A percentile compares a stretch with the other conserved stretches of the same genome.
Conservation (phyloP, 257 asterid genomes). For the Lycium ferocissimum region DNA sequence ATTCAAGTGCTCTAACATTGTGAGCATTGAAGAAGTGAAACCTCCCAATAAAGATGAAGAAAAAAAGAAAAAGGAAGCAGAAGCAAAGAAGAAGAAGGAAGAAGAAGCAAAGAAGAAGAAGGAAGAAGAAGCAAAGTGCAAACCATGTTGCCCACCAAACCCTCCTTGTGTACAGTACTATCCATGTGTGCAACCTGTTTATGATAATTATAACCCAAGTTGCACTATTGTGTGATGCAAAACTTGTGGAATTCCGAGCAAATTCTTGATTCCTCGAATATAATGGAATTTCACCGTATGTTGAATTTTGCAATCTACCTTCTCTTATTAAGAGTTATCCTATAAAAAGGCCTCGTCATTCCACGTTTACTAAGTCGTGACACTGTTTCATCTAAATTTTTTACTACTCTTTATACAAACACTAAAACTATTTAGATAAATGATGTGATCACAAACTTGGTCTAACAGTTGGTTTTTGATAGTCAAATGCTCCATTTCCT, state of each 20-base stretch:
- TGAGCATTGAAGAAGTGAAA: conserved; percentile 31
- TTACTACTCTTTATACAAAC: too few relatives aligned
- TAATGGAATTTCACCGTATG: neutral
- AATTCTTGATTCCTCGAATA: neutral
- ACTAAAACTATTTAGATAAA: too few relatives aligned
- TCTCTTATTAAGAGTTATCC: neutral
- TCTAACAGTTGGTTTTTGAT: too few relatives aligned
- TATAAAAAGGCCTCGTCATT: too few relatives aligned
- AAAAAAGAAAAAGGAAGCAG: neutral
- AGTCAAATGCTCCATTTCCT: too few relatives aligned
- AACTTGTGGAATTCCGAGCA: neutral
- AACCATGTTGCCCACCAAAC: neutral
- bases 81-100: neutral
- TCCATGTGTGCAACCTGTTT: conserved; percentile 29
- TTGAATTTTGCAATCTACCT: neutral
- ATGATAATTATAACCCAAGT: neutral
- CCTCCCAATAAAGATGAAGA: neutral
- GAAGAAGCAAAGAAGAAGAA: neutral
- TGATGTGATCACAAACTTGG: too few relatives aligned
- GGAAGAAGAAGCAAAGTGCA: neutral
- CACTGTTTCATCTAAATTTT: too few relatives aligned
- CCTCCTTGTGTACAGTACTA: conserved; percentile 31
- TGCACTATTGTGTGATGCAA: conserved; percentile 22
- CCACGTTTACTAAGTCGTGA: too few relatives aligned
- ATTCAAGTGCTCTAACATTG: conserved; percentile 39